Base-by-base conservation (phyloP, 2,329 filamentous ascomycete genomes). In the Claviceps sp. region DNA sequence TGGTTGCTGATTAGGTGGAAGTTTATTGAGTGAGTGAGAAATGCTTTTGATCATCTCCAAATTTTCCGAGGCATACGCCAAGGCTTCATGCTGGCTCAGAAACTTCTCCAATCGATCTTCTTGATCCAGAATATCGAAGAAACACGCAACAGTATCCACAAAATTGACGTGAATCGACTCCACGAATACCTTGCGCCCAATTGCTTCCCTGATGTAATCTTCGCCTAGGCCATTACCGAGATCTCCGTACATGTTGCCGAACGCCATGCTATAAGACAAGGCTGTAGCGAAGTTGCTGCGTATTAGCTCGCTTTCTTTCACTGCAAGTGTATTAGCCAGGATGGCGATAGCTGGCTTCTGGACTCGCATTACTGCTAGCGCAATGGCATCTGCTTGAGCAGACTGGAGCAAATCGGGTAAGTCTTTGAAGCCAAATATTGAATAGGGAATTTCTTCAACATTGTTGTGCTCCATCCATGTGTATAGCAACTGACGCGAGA, bases 401-500 rank as follows among this genome's bases (percentile, higher is more conserved):
- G 87, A 81, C 5, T 67, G 62, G 2, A 96, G 66, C 50, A 98
- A 76, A 4, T 87, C 82, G 17, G 73, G 65, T 2, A 97, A 74
- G 16, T 69, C 80, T 1, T 68, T 54, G 62, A 94, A 98, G 1
- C 83, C 85, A 65, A 98, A 98, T 2, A 93, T 86, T n/a, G 75
- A 72, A 61, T 80, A 95, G 0, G 93, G 91, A 48, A 98, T 86
- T 3, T 80, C 74, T n/a, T 77, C 72, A 7, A 95, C 71, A 1
- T 71, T 68, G 54, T 84, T 78, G 1, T 70, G 70, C 56, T 88
- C 81, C 3, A 94, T 78, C 91, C 90, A 98, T 0, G 89, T 95
- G 63, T 88, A 95, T 3, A 97, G 72, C 6, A 98, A 74, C 61
- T 98, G 93, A 2, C 90, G 82, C 6, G 88, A 83, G 62, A 97